Base-by-base conservation (phyloP, 176 grass and related monocot genomes). In the Tuctoria greenei region DNA sequence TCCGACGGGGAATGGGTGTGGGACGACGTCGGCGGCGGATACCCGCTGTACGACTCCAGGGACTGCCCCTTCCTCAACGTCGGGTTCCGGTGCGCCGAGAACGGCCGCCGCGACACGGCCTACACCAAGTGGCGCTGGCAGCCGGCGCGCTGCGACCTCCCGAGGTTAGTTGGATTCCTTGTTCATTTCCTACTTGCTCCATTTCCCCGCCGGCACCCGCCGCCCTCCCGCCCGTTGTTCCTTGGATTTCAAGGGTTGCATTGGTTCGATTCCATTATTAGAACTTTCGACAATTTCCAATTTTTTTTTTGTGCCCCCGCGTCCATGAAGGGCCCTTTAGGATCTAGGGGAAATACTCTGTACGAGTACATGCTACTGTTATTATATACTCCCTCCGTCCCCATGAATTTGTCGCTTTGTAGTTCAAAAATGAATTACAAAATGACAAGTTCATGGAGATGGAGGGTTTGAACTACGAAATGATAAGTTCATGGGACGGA, bases 91-190 rank as follows among this genome's bases (percentile, higher is more conserved):
- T 99, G 95, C 89, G 86, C 89, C 4, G 89, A 99, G 73, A 99
- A 95, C 69, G 95, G 95, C 39, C 79, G 95, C 45, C 60, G 61
- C 10, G 95, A 99, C 67, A 11, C 25, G 2, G 67, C 88, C 79
- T 99, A 99, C 82, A 71, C 87, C 56, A 89, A 90, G 75, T 95
- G 88, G 91, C 85, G 91, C 59, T 99, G 95, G 95, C 79, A 86
- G 63, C 95, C 91, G 34, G 68, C 85, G 31, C 65, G 76, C 66
- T 99, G 95, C 83, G 65, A 92, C 75, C 91, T 99, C 36, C 82
- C 87, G 25, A 92, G 91, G 95, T 98, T 49, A 7, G 34, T 49
- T 60, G 4, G n/a, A 42, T 23, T 50, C 11, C 17, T 10, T 64
- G 0, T 60, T 18, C 7, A 13, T 4, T 75, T 55, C 54, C 6